Evolutionary conservation across 768 basidiomycete species (phyloP), one percentile per base, ranked within the genome.

Genomic region (Russula sp.): DNA sequence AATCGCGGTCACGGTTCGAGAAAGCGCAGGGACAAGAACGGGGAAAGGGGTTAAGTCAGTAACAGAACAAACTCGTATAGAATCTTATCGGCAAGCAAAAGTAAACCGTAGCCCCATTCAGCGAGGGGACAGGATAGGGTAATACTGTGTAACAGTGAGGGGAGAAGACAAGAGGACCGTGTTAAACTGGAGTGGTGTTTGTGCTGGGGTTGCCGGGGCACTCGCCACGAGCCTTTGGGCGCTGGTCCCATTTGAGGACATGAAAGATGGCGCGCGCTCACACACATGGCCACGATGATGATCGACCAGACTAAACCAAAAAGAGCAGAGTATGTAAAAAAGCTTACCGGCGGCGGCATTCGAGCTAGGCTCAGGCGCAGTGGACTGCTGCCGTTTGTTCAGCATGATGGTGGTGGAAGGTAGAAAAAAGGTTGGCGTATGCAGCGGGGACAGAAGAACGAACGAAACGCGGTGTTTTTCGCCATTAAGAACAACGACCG

Each of bases 331-430:
- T 1, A 46, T 5, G 16, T 40, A 0, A 7, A 14, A 24, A 26
- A 6, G 49, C 49, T 50, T 28, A 50, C 49, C 49, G 26, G 26
- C 22, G 2, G 13, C 26, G 16, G 49, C 5, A 7, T 0, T 26
- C 26, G 49, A 6, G 24, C 14, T 3, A 9, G 38, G 0, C 5
- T 14, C 49, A 9, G 38, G 5, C 5, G 26, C 49, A 18, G 49
- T 26, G 7, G 49, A 28, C 14, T 38, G 30, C 26, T 63, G 62
- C 11, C 62, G 50, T n/a, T 51, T 58, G 46, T 58, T 26, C 24
- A 58, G 50, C 62, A 63, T 63, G 48, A 22, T 13, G 28, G n/a
- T 13, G 6, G 1, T 42, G n/a, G 6, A 44, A 18, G 0, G 1
- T 9, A 44, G 20, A 44, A 18, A 30, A 18, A 4, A 5, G 16